These are phyloP conservation scores for Termitomyces heimii DNA, from an alignment of 768 basidiomycete species.

Conservation along the genomic window DNA sequence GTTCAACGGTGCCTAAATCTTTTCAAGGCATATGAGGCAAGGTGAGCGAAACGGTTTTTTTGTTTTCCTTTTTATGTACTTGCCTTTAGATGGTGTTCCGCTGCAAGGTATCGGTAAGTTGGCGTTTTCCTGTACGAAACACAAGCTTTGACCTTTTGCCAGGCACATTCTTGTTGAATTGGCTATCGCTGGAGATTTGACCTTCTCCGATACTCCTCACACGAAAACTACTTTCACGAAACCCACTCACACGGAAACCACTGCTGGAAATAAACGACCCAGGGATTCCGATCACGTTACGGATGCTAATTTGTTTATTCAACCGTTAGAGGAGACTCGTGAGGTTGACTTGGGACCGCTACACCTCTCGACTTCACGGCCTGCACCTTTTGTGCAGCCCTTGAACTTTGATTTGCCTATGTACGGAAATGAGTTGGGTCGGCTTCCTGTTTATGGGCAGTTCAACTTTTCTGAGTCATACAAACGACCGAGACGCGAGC, in stretches of 20 bases:
- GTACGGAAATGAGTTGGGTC: conserved; percentile 52
- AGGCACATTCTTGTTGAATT: conserved; percentile 34
- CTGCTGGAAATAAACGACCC: conserved; percentile 12
- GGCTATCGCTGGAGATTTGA: conserved; percentile 27
- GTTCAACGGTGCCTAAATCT: conserved; percentile 54
- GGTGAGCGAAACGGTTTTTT: conserved; percentile 19
- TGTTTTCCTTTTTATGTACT: not conserved
- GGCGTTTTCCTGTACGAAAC: not conserved
- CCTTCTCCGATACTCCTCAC: conserved; percentile 11
- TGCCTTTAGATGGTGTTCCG: conserved; percentile 32
- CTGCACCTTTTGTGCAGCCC: conserved; percentile 9
- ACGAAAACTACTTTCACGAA: too few species aligned
- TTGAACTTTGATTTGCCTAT: conserved; percentile 39
- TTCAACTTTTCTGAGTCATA: conserved; percentile 29
- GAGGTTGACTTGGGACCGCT: conserved; percentile 22
- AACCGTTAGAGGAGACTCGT: conserved; percentile 10
- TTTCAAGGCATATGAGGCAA: conserved; percentile 34
- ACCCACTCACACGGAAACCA: not conserved
- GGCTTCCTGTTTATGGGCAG: conserved; percentile 42
- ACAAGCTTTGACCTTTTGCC: not conserved
- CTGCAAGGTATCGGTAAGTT: conserved; percentile 34
- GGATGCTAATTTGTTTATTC: not conserved
- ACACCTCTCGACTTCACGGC: conserved; percentile 17
- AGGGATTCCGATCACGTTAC: conserved; percentile 9
- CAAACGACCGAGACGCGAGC: conserved; percentile 6